Evolutionary conservation across 495 filamentous ascomycete species (phyloP).

Genomic region (Chaetomidium leptoderma): DNA sequence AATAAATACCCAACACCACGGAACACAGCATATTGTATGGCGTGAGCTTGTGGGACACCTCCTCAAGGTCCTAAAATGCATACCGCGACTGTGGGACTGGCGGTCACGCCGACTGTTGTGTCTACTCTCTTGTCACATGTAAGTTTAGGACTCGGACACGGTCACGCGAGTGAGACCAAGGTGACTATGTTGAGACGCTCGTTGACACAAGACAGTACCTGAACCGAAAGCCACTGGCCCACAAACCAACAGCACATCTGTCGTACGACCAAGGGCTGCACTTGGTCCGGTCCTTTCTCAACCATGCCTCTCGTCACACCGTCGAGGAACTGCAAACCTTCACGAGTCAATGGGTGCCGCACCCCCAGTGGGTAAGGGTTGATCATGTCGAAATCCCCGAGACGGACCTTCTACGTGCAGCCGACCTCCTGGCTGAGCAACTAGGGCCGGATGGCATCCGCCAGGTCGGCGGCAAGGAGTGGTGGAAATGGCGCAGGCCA

Average conservation of each 20-base stretch:
- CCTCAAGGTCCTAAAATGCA: too few relatives aligned
- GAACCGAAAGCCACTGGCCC: constrained; percentile 65
- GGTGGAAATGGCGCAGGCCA: constrained; percentile 87
- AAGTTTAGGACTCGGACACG: constrained; percentile 23
- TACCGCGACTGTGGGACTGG: constrained; percentile 65
- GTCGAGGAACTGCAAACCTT: constrained; percentile 91
- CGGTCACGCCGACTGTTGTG: constrained; percentile 73
- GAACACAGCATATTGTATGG: neutral
- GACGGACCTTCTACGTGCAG: constrained; percentile 56
- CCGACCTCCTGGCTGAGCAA: constrained; percentile 58
- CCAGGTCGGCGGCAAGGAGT: constrained; percentile 72
- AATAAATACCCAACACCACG: constrained; percentile 8
- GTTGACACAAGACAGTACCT: constrained; percentile 57
- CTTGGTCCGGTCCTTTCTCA: constrained; percentile 78
- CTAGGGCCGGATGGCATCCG: constrained; percentile 70
- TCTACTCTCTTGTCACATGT: constrained; percentile 77
- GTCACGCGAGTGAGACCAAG: too few relatives aligned
- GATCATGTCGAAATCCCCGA: constrained; percentile 67
- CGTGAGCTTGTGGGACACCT: neutral
- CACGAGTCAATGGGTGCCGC: constrained; percentile 82
- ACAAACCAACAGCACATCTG: constrained; percentile 79
- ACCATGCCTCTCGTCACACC: constrained; percentile 75
- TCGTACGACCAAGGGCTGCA: constrained; percentile 94
- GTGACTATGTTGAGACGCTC: neutral
- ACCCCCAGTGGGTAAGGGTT: constrained; percentile 80